Evolutionary conservation across 2,329 filamentous ascomycete genomes (phyloP).

Genomic region (Colletotrichum higginsianum): DNA sequence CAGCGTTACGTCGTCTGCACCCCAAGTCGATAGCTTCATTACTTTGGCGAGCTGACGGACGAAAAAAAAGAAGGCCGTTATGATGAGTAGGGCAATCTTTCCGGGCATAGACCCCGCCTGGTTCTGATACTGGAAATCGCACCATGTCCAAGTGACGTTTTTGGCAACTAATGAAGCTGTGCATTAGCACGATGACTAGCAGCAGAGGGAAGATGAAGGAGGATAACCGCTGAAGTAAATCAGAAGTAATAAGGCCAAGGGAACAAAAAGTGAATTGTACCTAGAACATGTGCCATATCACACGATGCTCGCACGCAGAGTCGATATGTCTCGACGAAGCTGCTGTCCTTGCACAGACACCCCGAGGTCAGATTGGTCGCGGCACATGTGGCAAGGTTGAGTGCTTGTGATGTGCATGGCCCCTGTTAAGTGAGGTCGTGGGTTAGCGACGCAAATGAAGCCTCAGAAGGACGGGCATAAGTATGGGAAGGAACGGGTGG

Average conservation of each 20-base stretch:
- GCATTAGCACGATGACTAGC: background rate
- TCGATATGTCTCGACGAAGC: background rate
- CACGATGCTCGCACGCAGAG: background rate
- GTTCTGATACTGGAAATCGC: background rate
- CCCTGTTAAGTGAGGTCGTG: background rate
- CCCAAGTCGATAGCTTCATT: background rate
- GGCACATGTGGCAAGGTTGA: background rate
- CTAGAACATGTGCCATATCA: background rate
- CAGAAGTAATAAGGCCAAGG: background rate
- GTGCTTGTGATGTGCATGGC: background rate
- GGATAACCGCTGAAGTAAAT: background rate
- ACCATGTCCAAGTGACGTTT: conserved; percentile 2
- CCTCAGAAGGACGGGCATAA: too few species aligned
- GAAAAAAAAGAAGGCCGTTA: background rate
- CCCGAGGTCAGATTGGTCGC: background rate
- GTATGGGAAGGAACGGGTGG: too few species aligned
- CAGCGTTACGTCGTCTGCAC: background rate
- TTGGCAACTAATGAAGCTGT: background rate
- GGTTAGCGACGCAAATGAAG: background rate
- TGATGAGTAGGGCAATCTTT: background rate
- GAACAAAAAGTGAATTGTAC: background rate
- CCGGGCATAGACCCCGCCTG: background rate
- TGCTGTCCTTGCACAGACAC: background rate
- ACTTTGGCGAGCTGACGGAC: background rate
- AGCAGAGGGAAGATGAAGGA: background rate